phyloP scores from a whole-genome alignment of 345 rosid genomes.

The Erucastrum elatum region DNA sequence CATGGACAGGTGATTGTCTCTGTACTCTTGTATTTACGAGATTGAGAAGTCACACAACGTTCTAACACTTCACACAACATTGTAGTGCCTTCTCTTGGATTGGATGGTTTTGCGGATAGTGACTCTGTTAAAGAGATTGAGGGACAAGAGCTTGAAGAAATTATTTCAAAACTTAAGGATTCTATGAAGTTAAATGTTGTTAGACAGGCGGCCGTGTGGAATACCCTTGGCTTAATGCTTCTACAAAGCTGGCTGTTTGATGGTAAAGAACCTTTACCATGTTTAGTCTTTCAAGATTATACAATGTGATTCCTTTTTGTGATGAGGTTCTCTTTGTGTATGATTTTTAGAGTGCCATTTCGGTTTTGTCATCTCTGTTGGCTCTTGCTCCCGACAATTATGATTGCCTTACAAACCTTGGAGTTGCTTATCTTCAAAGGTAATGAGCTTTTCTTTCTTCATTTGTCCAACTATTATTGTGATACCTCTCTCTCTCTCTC shows the following conservation, averaged over 20 bases:
- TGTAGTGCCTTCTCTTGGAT: conserved; percentile 68
- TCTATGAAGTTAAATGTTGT: conserved; percentile 61
- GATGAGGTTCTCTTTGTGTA: background rate
- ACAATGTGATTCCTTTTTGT: background rate
- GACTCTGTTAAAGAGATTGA: conserved; percentile 76
- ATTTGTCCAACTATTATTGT: background rate
- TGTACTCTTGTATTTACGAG: conserved; percentile 7
- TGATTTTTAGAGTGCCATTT: conserved; percentile 66
- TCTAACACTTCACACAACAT: conserved; percentile 14
- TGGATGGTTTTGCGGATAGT: conserved; percentile 59
- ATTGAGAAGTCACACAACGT: background rate
- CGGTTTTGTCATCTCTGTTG: conserved; percentile 69
- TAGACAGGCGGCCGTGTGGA: conserved; percentile 87
- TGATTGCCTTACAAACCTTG: conserved; percentile 94
- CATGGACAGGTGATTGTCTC: conserved; percentile 77
- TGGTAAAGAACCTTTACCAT: conserved; percentile 50
- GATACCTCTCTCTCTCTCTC: conserved; percentile 2
- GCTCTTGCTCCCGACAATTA: conserved; percentile 60
- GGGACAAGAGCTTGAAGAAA: conserved; percentile 70
- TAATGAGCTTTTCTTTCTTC: conserved; percentile 31
- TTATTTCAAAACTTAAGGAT: conserved; percentile 70
- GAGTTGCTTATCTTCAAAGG: conserved; percentile 89
- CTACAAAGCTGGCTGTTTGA: conserved; percentile 77
- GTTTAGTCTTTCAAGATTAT: conserved; percentile 8
- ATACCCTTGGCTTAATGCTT: conserved; percentile 79